Evolutionary conservation across 306 rosid genomes (phyloP), one percentile per base, ranked within the genome.

Genomic region (Malus sylvestris): DNA sequence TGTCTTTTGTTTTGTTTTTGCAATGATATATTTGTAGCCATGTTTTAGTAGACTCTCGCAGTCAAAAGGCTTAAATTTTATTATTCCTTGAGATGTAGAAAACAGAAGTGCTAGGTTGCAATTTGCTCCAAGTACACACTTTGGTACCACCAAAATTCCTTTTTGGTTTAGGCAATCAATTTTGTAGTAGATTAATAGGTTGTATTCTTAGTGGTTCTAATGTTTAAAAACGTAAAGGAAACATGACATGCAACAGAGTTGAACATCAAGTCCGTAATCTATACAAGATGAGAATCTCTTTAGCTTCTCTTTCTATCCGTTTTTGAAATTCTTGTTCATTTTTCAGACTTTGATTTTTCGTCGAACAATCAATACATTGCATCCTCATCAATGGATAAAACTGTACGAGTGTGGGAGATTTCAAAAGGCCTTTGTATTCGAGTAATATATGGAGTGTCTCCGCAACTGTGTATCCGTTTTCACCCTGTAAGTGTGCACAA

Each of bases 321-420:
- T 49, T 76, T 78, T 85, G 71, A 85, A 68, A 45, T 80, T 69
- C 35, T 86, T 69, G 61, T 85, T 73, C 78, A 59, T 80, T 86
- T 49, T 89, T 83, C 96, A 94, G 98, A 94, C 85, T 94, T 94
- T 68, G 97, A 94, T 89, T 94, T 94, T 85, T 80, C 98, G 16
- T 90, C 97, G 55, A 94, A 90, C 84, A 94, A 92, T 89, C 98
- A 91, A 86, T 94, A 94, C 84, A 92, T 94, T 85, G 95, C 97
- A 32, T 94, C 98, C 4, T 85, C 98, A 35, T 94, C 98, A 25
- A 71, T 89, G 93, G 98, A 94, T 84, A 94, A 94, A 87, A 92
- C 98, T 81, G 93, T 94, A 76, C 89, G 95, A 85, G 95, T 94
- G 42, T 94, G 98, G 98, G 97, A 92, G 87, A 90, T 92, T 88